Conservation (phyloP, 306 rosid species). For the Bauhinia variegata region DNA sequence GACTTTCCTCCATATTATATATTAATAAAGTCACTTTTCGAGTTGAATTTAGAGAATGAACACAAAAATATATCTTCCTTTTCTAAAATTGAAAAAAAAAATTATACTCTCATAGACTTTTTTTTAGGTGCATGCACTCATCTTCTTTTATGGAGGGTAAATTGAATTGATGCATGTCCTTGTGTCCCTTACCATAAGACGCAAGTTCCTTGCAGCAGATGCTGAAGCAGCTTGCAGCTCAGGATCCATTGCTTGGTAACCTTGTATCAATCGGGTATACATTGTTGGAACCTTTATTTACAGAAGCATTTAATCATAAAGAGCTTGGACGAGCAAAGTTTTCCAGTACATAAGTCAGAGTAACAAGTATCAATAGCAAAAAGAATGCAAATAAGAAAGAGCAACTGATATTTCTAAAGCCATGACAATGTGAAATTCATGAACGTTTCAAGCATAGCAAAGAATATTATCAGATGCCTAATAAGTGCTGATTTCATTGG, state of each 20-base stretch:
- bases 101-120: no score
- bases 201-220: constrained; percentile 81
- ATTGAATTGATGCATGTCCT: neutral
- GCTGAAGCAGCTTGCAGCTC: constrained; percentile 75
- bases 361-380: constrained; percentile 9
- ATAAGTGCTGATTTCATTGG: neutral
- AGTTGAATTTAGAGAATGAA: neutral
- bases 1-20: constrained; percentile 13
- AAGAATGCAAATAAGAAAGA: neutral
- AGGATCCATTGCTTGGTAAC: constrained; percentile 78
- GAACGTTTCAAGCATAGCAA: constrained; percentile 22
- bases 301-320: constrained; percentile 27
- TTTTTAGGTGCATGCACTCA: neutral
- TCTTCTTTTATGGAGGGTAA: constrained; percentile 21
- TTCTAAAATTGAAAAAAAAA: constrained; percentile 17
- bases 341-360: neutral
- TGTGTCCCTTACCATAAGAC: constrained; percentile 79
- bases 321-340: constrained; percentile 21
- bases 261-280: constrained; percentile 84
- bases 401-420: constrained; percentile 5
- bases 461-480: constrained; percentile 22
- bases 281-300: constrained; percentile 86
- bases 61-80: neutral
- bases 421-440: constrained; percentile 20
- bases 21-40: neutral